Evolutionary conservation across 768 basidiomycete genomes (phyloP), one percentile per base, ranked within the genome.

Genomic region (Naganishia vishniacii): DNA sequence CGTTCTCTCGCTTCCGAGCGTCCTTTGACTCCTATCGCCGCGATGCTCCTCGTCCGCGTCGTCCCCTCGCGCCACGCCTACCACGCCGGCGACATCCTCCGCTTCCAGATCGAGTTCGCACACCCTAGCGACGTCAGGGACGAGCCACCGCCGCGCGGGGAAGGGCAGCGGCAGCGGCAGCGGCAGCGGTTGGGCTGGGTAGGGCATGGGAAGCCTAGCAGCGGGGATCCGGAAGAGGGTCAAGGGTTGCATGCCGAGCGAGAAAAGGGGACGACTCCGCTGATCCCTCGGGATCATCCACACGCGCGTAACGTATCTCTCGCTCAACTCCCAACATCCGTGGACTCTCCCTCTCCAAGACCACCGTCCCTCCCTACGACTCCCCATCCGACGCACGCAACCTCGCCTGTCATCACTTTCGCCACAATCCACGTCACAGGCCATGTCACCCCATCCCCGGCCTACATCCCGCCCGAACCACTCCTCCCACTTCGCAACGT

Each of bases 391-490:
- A n/a, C 53, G n/a, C 20, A 26, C 23, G 20, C 34, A 18, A 40
- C 32, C 4, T 3, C 28, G 20, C 15, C 25, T 7, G 13, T 40
- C 4, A 40, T 56, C 1, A 56, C 53, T 3, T 56, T 56, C 34
- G 53, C 53, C 7, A 56, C 53, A 1, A 40, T 56, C 37, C 32
- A 40, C 6, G 23, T 56, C 28, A 56, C 53, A 20, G 53, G 53
- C 31, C 53, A 56, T 2, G 37, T 77, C 46, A 72, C 73, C n/a
- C 76, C 76, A 46, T 74, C 76, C 4, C 69, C 71, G 34, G 31
- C 65, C 0, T 73, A 75, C 51, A 77, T 77, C 41, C 76, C 76
- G 0, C 76, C 76, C 12, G 76, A 77, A 44, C 76, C 76, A 5
- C 58, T 77, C 48, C 60, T 77, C 28, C 76, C 76, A 4, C 71